Evolutionary conservation across 2,329 filamentous ascomycete genomes (phyloP).

Genomic region (Ceratocystis cacaofunesta): DNA sequence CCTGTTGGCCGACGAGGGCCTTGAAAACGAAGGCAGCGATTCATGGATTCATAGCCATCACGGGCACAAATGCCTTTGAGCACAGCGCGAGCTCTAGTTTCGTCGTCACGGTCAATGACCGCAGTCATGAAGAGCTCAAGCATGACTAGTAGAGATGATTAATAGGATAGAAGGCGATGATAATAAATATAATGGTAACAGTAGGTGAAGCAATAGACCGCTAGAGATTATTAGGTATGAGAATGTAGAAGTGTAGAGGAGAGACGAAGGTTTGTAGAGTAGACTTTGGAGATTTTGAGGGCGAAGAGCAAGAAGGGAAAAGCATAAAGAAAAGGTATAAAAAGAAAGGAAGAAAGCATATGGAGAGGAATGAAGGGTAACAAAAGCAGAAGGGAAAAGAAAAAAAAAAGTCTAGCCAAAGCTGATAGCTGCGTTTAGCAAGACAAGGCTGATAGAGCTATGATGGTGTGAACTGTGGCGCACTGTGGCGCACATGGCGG

Average conservation of each 20-base stretch:
- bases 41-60: constrained; percentile 34
- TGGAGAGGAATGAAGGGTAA: background rate
- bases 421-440: background rate
- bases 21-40: constrained; percentile 40
- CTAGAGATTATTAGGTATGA: background rate
- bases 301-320: background rate
- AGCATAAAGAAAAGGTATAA: background rate
- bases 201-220: background rate
- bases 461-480: background rate
- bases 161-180: background rate
- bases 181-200: background rate
- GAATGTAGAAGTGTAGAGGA: too few species aligned
- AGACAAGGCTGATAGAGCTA: background rate
- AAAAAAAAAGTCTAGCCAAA: background rate
- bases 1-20: constrained; percentile 33
- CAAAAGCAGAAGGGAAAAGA: background rate
- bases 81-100: constrained; percentile 35
- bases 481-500: too few species aligned
- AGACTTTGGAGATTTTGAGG: background rate
- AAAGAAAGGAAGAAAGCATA: background rate
- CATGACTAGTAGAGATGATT: constrained; percentile 26
- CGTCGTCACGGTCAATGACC: constrained; percentile 35
- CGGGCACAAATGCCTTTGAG: constrained; percentile 44
- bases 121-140: constrained; percentile 46
- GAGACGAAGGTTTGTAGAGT: too few species aligned